A percentile compares a stretch with the other conserved stretches of the same genome.
These are phyloP conservation scores for Colletotrichum incanum DNA, from an alignment of 2,329 filamentous ascomycete species.

Conservation along the genomic window DNA sequence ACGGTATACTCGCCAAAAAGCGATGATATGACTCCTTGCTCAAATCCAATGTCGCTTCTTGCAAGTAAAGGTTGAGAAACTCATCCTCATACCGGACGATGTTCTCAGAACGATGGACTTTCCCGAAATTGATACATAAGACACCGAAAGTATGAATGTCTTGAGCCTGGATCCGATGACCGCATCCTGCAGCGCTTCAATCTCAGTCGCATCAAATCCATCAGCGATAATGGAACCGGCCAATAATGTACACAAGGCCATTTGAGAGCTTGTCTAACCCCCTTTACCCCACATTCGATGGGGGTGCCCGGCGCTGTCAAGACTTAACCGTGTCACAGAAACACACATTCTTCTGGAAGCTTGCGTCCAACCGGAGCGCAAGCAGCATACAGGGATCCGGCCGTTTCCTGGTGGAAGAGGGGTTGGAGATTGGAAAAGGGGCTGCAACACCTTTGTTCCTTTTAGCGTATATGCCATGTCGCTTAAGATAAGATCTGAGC, in stretches of 20 bases:
- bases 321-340: conserved; percentile 8
- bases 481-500: conserved; percentile 36
- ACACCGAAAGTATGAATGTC: conserved; percentile 8
- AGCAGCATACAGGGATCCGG: conserved; percentile 10
- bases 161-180: background rate
- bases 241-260: conserved; percentile 27
- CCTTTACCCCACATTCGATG: conserved; percentile 36
- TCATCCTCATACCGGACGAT: conserved; percentile 20
- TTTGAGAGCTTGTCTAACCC: conserved; percentile 20
- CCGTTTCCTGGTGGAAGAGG: conserved; percentile 16
- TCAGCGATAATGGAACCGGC: conserved; percentile 22
- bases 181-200: background rate
- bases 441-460: conserved; percentile 7
- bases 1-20: background rate
- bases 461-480: conserved; percentile 8
- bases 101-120: conserved; percentile 17
- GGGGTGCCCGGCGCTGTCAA: background rate
- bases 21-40: background rate
- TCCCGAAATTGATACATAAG: conserved; percentile 20
- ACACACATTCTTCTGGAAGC: conserved; percentile 41
- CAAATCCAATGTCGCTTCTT: conserved; percentile 32
- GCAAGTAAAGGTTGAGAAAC: background rate
- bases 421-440: conserved; percentile 34
- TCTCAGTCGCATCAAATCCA: conserved; percentile 24
- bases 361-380: conserved; percentile 30